Conservation (phyloP, 2,329 filamentous ascomycete genomes). For the Trichoderma koningii region DNA sequence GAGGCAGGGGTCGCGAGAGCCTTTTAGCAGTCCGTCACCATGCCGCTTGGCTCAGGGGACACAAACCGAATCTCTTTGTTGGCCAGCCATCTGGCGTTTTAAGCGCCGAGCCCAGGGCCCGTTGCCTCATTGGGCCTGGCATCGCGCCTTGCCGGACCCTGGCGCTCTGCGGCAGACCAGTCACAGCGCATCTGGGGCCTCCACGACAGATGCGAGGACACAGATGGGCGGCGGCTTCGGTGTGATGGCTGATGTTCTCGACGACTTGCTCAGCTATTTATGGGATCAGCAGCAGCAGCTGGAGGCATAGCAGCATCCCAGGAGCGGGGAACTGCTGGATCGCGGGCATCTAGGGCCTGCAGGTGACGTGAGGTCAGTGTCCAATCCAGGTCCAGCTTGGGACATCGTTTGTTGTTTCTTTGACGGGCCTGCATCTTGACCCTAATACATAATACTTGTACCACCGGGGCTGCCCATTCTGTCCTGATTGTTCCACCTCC, state of each 20-base stretch:
- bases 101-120: slow-evolving; percentile 32
- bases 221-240: slow-evolving; percentile 17
- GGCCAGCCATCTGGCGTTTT: slow-evolving; percentile 27
- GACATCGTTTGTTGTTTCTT: too few relatives aligned
- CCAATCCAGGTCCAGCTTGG: background rate
- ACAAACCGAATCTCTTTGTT: slow-evolving; percentile 24
- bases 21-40: slow-evolving; percentile 21
- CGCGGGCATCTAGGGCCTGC: background rate
- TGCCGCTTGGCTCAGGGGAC: slow-evolving; percentile 25
- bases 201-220: background rate
- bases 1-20: background rate
- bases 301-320: background rate
- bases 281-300: background rate
- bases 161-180: slow-evolving; percentile 22
- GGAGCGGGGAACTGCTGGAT: background rate
- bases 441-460: background rate
- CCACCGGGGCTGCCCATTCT: background rate
- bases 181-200: slow-evolving; percentile 18
- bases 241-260: slow-evolving; percentile 13
- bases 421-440: background rate
- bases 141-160: slow-evolving; percentile 10
- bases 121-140: slow-evolving; percentile 28
- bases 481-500: slow-evolving; percentile 2
- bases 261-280: slow-evolving; percentile 7
- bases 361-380: background rate